Evolutionary conservation across 306 rosid genomes (phyloP).

Genomic region (Carpinus viminea): DNA sequence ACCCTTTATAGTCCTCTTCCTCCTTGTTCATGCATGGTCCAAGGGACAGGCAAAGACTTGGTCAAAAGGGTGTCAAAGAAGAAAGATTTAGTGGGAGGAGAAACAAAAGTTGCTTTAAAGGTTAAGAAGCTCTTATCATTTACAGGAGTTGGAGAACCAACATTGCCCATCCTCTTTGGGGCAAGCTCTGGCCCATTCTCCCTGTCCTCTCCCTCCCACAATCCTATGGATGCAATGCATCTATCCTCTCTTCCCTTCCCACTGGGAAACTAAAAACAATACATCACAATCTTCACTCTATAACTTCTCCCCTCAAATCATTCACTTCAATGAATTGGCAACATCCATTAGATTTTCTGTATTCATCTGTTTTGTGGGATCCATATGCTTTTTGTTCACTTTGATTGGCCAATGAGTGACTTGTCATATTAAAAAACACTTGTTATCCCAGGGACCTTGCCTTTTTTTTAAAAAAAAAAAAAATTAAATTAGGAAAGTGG

Average conservation of each 20-base stretch:
- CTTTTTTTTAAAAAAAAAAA: too few species aligned
- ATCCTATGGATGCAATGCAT: constrained; percentile 74
- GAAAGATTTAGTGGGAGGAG: constrained; percentile 53
- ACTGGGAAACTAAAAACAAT: constrained; percentile 31
- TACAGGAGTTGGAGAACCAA: constrained; percentile 56
- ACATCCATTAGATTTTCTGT: constrained; percentile 69
- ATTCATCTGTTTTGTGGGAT: constrained; percentile 50
- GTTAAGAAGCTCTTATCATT: constrained; percentile 52
- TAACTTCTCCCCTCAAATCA: constrained; percentile 51
- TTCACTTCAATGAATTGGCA: constrained; percentile 78
- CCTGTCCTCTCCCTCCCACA: constrained; percentile 56
- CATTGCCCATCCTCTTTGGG: constrained; percentile 56
- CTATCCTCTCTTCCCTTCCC: constrained; percentile 35
- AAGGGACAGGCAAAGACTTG: constrained; percentile 45
- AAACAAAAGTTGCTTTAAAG: constrained; percentile 43
- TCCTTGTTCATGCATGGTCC: constrained; percentile 65
- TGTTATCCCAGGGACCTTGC: constrained; percentile 17
- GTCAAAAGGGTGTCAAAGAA: constrained; percentile 73
- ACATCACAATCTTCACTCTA: constrained; percentile 14
- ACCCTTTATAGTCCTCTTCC: constrained; percentile 43
- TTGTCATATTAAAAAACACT: constrained; percentile 25
- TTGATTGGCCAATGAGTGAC: constrained; percentile 39
- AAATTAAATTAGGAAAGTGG: too few species aligned
- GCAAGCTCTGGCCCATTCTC: constrained; percentile 62
- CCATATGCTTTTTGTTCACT: constrained; percentile 36